Evolutionary conservation across 495 filamentous ascomycete genomes (phyloP), one percentile per base, ranked within the genome.

Genomic region (Viridothelium virens): DNA sequence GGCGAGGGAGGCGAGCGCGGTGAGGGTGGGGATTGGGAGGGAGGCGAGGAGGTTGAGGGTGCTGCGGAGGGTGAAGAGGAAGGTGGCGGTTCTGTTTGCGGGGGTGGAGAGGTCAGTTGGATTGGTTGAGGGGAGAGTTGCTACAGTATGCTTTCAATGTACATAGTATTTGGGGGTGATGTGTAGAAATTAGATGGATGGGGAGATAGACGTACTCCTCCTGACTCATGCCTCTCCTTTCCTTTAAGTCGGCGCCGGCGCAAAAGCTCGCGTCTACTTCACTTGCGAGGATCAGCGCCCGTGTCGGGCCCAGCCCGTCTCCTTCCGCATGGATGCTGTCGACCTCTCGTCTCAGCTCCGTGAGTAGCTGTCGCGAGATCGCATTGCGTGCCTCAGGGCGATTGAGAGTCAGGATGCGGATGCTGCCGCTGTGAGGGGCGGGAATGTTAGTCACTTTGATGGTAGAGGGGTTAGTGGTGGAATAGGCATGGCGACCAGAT

Each of bases 201-300:
- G 48, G 39, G 39, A 56, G 37, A 56, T 33, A 36, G 16, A 74
- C 77, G 47, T 70, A 86, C 86, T 96, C 87, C 63, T 89, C 85
- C 64, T 76, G 79, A 2, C 83, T 88, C 75, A 97, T 91, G 0
- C 78, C 81, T 39, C 82, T 83, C 31, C 93, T 81, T 79, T 97
- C 94, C 73, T 96, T 97, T 66, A 98, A 75, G 70, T 98, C 93
- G 1, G 94, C 94, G 38, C 94, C 94, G 0, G 95, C 91, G 77
- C 93, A 97, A 77, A 98, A 98, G 63, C 85, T 86, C 2, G 83
- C 79, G 50, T 96, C 91, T 18, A 88, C 79, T 6, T 89, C 89
- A 68, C 87, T 91, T 12, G 87, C 87, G 2, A 97, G 67, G 25
- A 97, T 84, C 70, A 98, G 70, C 0, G 87, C 91, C 53, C 94